Evolutionary conservation across 192 early-diverging fungal species (phyloP).

Genomic region (Coemansia javaensis): DNA sequence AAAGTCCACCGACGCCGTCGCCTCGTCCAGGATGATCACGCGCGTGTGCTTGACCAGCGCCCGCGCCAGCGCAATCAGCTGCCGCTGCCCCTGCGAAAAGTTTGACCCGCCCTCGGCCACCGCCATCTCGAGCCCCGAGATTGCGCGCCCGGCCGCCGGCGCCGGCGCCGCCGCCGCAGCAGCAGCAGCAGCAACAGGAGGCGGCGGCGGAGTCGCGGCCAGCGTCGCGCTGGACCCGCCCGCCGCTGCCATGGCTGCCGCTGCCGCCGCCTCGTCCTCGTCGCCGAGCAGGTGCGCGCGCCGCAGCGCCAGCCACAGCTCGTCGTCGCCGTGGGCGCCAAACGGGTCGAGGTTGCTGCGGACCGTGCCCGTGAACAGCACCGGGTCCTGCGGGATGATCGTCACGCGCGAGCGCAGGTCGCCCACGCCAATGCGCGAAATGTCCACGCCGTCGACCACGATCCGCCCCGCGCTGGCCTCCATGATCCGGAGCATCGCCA

Average conservation of each 20-base stretch:
- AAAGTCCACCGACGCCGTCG: conserved; percentile 73
- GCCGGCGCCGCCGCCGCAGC: no score
- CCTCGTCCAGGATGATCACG: conserved; percentile 72
- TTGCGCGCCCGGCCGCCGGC: conserved; percentile 22
- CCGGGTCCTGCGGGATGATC: conserved; percentile 88
- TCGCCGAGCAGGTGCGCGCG: conserved; percentile 25
- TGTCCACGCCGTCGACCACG: conserved; percentile 72
- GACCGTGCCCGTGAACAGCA: conserved; percentile 68
- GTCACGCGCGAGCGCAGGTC: conserved; percentile 72
- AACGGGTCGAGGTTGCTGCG: conserved; percentile 87
- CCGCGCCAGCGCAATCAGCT: conserved; percentile 78
- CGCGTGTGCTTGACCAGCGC: conserved; percentile 68
- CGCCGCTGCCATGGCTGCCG: conserved; percentile 13
- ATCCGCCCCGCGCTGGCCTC: conserved; percentile 64
- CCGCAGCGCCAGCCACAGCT: conserved; percentile 62
- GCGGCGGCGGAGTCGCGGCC: no score
- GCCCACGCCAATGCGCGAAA: conserved; percentile 65
- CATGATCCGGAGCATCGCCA: conserved; percentile 73
- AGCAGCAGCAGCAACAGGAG: no score
- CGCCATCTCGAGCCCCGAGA: conserved; percentile 32
- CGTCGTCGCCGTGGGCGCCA: conserved; percentile 62
- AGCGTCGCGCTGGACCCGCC: no score
- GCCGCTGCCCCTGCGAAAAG: conserved; percentile 79
- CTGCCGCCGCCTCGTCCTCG: conserved; percentile 8
- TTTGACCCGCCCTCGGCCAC: conserved; percentile 64